Conservation (phyloP, 2,329 filamentous ascomycete genomes). For the Gaeumannomyces sp. region DNA sequence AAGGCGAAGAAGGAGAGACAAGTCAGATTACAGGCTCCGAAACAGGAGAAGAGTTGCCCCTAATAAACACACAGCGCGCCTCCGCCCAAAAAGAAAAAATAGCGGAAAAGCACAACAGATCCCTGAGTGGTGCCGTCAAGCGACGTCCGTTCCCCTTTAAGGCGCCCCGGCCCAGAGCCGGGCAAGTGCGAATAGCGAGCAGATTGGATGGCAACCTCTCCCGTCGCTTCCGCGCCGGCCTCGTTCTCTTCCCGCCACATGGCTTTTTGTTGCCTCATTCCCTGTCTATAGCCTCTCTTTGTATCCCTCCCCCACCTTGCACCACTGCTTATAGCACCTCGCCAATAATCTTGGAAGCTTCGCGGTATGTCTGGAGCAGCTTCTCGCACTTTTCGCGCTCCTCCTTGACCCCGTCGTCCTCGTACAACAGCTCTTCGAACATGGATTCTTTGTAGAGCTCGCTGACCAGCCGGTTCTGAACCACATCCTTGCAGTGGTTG, state of each 20-base stretch:
- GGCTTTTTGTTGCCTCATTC: not conserved
- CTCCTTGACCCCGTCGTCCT: constrained; percentile 92
- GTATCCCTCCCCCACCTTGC: not conserved
- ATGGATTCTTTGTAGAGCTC: constrained; percentile 89
- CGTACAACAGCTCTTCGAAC: constrained; percentile 90
- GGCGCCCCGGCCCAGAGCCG: not conserved
- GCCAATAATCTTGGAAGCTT: constrained; percentile 96
- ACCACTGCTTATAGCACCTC: constrained; percentile 65
- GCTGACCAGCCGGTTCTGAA: constrained; percentile 93
- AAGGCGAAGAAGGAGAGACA: not conserved
- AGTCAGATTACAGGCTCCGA: not conserved
- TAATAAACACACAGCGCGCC: not conserved
- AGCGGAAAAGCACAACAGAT: not conserved
- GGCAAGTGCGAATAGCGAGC: not conserved
- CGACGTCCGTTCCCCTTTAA: not conserved
- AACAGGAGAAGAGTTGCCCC: not conserved
- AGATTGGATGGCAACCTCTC: not conserved
- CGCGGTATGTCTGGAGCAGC: constrained; percentile 88
- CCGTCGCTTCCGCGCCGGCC: not conserved
- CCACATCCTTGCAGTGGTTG: constrained; percentile 96
- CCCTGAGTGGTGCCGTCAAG: not conserved
- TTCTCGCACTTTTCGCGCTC: constrained; percentile 87
- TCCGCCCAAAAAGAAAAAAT: not conserved
- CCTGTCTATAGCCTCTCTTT: not conserved
- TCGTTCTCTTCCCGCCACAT: not conserved